Conservation (phyloP, 1,139 yeast genomes). For the Taiozyma sp. region DNA sequence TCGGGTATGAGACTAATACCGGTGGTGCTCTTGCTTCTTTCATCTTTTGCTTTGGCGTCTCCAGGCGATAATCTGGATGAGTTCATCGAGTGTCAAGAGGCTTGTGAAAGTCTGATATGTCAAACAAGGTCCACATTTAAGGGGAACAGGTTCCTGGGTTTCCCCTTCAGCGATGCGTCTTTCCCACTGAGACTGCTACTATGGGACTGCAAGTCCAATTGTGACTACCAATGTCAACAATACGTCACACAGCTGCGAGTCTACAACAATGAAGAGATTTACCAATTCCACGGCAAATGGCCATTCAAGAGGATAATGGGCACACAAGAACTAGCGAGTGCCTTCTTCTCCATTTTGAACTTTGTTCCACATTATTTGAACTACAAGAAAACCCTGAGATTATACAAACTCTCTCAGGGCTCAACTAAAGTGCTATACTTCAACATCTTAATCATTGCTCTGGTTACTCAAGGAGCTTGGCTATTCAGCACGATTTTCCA, state of each 20-base stretch:
- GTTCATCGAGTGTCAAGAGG: constrained; percentile 57
- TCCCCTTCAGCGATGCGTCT: constrained; percentile 27
- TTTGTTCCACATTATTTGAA: constrained; percentile 71
- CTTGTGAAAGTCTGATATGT: constrained; percentile 44
- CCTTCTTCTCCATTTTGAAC: constrained; percentile 74
- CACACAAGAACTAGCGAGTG: constrained; percentile 80
- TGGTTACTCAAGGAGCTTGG: constrained; percentile 86
- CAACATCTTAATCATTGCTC: constrained; percentile 41
- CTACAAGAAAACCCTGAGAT: constrained; percentile 31
- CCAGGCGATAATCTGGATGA: constrained; percentile 75
- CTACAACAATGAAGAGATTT: constrained; percentile 41
- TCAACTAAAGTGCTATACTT: constrained; percentile 30
- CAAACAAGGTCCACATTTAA: constrained; percentile 16
- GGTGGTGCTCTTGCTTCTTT: neutral
- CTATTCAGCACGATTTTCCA: constrained; percentile 80
- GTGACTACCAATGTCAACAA: constrained; percentile 91
- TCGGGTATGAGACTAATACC: neutral
- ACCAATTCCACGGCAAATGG: constrained; percentile 97
- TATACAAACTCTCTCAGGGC: constrained; percentile 11
- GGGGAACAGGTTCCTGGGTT: constrained; percentile 27
- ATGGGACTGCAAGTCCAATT: constrained; percentile 81
- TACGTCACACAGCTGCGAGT: constrained; percentile 54
- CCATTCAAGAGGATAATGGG: constrained; percentile 75
- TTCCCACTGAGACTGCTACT: constrained; percentile 38
- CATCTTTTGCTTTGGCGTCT: constrained; percentile 37